Evolutionary conservation across 2,329 filamentous ascomycete species (phyloP).

Genomic region (Curvularia spicifera): DNA sequence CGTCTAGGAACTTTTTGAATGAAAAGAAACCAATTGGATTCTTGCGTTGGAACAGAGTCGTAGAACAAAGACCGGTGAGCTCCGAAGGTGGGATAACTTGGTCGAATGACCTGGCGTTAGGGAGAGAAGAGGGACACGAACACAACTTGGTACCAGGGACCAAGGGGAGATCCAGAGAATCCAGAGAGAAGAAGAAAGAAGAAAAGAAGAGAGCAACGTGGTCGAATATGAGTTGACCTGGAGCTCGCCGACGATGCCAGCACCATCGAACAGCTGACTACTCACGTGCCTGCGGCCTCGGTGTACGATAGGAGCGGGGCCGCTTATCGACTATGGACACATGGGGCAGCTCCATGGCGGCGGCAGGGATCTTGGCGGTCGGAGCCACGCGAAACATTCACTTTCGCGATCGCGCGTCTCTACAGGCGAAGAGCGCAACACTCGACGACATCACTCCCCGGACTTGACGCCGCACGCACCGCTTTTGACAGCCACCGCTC

Average conservation of each 20-base stretch:
- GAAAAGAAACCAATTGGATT: constrained; percentile 5
- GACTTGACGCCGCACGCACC: constrained; percentile 3
- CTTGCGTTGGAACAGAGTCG: constrained; percentile 16
- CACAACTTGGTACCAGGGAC: constrained; percentile 14
- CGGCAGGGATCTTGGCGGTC: constrained; percentile 30
- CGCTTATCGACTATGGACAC: constrained; percentile 37
- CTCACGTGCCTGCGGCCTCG: constrained; percentile 23
- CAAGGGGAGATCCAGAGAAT: constrained; percentile 18
- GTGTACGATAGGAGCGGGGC: constrained; percentile 34
- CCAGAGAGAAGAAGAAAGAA: constrained; percentile 20
- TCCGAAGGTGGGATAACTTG: constrained; percentile 12
- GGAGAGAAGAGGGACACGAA: constrained; percentile 14
- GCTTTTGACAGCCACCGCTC: not conserved
- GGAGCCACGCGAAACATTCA: constrained; percentile 26
- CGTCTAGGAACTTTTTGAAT: not conserved
- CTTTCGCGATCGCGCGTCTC: constrained; percentile 23
- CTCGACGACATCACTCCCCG: not conserved
- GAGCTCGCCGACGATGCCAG: constrained; percentile 19
- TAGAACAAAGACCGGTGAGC: constrained; percentile 21
- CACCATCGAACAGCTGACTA: constrained; percentile 27
- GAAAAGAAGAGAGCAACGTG: constrained; percentile 21
- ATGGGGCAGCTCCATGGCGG: constrained; percentile 37
- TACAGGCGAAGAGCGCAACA: constrained; percentile 10
- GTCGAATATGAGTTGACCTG: constrained; percentile 17
- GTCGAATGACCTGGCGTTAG: constrained; percentile 6